A percentile compares a stretch with the other conserved stretches of the same genome.
phyloP scores from a whole-genome alignment of 805 yeast genomes.

The Yarrowia keelungensis region DNA sequence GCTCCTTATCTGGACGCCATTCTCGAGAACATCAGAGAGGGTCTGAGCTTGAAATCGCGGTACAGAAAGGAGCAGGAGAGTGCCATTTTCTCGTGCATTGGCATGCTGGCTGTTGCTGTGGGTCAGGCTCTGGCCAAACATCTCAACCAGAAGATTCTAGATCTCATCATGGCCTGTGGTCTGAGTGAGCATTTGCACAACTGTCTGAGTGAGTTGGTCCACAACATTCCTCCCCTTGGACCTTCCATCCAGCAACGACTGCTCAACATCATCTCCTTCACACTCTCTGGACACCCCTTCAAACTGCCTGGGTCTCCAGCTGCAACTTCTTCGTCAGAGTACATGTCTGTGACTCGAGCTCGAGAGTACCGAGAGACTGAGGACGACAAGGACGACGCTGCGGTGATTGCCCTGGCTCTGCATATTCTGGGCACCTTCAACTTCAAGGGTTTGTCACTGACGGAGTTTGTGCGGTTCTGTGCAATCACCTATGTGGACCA shows the following conservation, averaged over 20 bases:
- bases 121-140: constrained; percentile 94
- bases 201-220: constrained; percentile 70
- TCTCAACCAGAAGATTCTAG: constrained; percentile 79
- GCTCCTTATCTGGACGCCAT: constrained; percentile 88
- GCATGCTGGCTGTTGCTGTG: constrained; percentile 83
- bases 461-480: constrained; percentile 86
- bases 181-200: constrained; percentile 83
- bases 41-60: constrained; percentile 53
- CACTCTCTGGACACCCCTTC: constrained; percentile 80
- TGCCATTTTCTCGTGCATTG: constrained; percentile 86
- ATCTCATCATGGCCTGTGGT: constrained; percentile 80
- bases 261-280: constrained; percentile 72
- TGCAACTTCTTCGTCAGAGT: constrained; percentile 56
- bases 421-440: constrained; percentile 76
- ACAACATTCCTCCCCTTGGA: constrained; percentile 79
- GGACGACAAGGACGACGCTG: constrained; percentile 58
- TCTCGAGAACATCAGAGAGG: constrained; percentile 82
- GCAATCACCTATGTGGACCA: constrained; percentile 85
- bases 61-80: constrained; percentile 79
- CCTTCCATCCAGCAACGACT: constrained; percentile 73
- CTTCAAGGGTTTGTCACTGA: constrained; percentile 75
- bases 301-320: constrained; percentile 84
- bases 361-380: constrained; percentile 78
- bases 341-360: constrained; percentile 70
- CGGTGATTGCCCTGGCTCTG: constrained; percentile 75